Percentiles rank a stretch among this genome's conserved stretches.
phyloP scores from a whole-genome alignment of 1,284 basidiomycete species.

The Cryptococcus depauperatus region DNA sequence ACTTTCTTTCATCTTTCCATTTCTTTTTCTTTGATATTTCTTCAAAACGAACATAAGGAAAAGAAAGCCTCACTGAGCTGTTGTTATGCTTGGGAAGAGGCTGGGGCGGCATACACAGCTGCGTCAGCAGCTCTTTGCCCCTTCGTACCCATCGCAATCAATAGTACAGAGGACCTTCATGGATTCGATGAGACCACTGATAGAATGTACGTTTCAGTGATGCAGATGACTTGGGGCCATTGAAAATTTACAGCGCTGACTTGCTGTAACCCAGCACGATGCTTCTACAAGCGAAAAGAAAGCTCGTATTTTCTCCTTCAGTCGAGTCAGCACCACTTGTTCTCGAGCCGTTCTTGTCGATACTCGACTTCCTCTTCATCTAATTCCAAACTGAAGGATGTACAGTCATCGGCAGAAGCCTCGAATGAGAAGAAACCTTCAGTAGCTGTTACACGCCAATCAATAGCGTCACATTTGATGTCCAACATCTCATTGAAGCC shows the following conservation, averaged over 20 bases:
- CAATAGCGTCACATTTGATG: conserved; percentile 9
- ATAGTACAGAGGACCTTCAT: background rate
- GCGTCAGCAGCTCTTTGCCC: background rate
- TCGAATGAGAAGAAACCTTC: background rate
- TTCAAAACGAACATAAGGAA: background rate
- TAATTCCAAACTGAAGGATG: too few relatives aligned
- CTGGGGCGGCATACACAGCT: background rate
- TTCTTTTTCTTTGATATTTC: background rate
- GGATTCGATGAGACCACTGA: background rate
- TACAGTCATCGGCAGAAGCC: too few relatives aligned
- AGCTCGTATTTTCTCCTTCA: too few relatives aligned
- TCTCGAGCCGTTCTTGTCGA: too few relatives aligned
- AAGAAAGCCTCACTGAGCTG: background rate
- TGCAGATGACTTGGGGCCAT: background rate
- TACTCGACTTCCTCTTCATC: too few relatives aligned
- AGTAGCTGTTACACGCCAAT: conserved; percentile 1
- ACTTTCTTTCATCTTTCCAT: background rate
- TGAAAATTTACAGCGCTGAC: background rate
- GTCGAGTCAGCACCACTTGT: too few relatives aligned
- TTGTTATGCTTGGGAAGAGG: background rate
- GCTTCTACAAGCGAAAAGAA: too few relatives aligned
- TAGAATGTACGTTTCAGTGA: background rate
- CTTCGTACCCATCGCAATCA: background rate
- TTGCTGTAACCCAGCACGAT: background rate
- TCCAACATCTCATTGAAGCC: conserved; percentile 10